Conservation (phyloP, 345 rosid genomes). For the Trapa bicornis region DNA sequence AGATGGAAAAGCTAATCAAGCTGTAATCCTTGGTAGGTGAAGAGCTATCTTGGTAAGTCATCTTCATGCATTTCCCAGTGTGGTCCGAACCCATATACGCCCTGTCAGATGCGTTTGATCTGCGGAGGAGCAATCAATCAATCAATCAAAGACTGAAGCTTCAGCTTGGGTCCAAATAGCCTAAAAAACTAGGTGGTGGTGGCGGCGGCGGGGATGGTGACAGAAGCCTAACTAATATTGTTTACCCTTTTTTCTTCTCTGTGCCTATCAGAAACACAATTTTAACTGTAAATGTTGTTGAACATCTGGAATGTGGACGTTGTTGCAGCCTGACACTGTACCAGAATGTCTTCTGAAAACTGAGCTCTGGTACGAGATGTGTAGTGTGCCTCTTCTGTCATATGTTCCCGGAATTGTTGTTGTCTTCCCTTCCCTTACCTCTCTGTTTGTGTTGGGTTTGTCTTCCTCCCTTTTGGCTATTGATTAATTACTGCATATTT, state of each 20-base stretch:
- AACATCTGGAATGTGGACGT: not conserved
- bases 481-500: too few species aligned
- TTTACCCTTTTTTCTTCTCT: not conserved
- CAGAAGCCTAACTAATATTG: not conserved
- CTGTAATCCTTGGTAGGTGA: not conserved
- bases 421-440: too few species aligned
- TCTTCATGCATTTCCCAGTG: not conserved
- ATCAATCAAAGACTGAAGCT: not conserved
- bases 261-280: not conserved
- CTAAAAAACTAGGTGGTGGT: not conserved
- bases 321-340: not conserved
- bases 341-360: not conserved
- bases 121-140: not conserved
- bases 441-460: too few species aligned
- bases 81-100: not conserved
- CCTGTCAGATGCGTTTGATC: not conserved
- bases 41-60: not conserved
- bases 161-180: not conserved
- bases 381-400: too few species aligned
- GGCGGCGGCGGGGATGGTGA: not conserved
- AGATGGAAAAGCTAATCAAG: not conserved
- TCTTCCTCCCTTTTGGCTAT: too few species aligned
- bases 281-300: slow-evolving; percentile 1
- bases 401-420: too few species aligned
- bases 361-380: too few species aligned